Evolutionary conservation across 176 grass and related monocot species (phyloP), one percentile per base, ranked within the genome.

Genomic region (Tillandsia leiboldiana): DNA sequence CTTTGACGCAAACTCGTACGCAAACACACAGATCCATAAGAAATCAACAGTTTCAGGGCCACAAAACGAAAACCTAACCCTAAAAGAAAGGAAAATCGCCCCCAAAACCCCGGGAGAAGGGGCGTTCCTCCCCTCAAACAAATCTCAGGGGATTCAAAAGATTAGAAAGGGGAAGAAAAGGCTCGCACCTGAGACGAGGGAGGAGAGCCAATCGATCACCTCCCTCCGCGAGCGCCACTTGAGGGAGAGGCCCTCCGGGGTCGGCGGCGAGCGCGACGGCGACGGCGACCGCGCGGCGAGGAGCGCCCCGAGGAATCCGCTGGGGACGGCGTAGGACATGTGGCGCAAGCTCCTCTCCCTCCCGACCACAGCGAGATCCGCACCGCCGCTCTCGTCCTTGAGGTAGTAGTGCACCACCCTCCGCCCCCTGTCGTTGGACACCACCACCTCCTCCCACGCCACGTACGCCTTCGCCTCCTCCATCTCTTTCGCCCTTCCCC

Each of bases 341-440:
- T 96, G 92, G 49, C 92, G 83, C 69, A 90, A 77, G 79, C 92
- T 96, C 63, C 86, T 81, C 81, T 96, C 92, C 70, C 86, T 76
- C 15, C 92, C 92, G 29, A 91, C 88, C 83, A 96, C 92, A 18
- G 92, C 92, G 61, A 96, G 83, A 71, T 78, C 79, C 64, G 72
- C 82, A 12, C 83, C 82, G 13, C 24, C 49, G 28, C 67, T 67
- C 14, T 54, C 64, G 33, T 75, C 81, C 56, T 79, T 83, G 67
- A 96, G 77, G 81, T 83, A 96, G 77, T 96, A 96, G 92, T 92
- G 92, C 80, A 96, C 92, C 48, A 89, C 83, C 63, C 92, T 79
- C 68, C 87, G 79, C 3, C 92, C 88, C 12, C 71, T 85, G 88
- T 96, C 92, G 78, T 81, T 96, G 12, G 86, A 96, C 49, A 96